These are phyloP conservation scores for Mucor mucedo DNA, from an alignment of 371 early-diverging fungal genomes.

Conservation along the genomic window DNA sequence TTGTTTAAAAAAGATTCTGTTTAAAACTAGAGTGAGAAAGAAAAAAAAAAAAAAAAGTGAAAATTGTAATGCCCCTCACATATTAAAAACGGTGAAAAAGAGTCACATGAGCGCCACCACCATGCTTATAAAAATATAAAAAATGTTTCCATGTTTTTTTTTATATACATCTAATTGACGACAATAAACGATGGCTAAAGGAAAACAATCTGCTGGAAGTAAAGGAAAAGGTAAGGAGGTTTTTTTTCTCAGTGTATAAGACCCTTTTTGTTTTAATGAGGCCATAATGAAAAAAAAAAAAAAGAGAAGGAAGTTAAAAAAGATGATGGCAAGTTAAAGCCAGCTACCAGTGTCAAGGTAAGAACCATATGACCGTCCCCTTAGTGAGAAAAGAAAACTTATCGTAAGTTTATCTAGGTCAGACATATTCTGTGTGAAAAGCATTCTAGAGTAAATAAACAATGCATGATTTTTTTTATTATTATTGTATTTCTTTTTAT, in stretches of 20 bases:
- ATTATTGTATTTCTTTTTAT: neutral
- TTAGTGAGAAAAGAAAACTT: neutral
- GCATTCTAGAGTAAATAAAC: conserved; percentile 61
- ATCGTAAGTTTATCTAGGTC: conserved; percentile 47
- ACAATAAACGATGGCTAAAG: conserved; percentile 44
- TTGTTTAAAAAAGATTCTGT: too few species aligned
- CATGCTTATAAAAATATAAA: too few species aligned
- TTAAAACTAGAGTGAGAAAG: neutral
- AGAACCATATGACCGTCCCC: neutral
- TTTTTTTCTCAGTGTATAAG: too few species aligned
- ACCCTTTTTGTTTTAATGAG: neutral
- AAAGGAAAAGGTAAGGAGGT: conserved; percentile 13
- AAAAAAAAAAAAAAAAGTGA: conserved; percentile 10
- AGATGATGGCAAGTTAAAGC: conserved; percentile 68
- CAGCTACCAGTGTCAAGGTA: conserved; percentile 77
- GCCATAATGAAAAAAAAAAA: neutral
- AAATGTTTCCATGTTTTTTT: too few species aligned
- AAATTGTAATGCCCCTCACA: neutral
- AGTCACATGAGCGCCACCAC: conserved; percentile 3
- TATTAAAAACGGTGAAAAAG: neutral
- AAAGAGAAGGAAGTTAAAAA: conserved; percentile 40
- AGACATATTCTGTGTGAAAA: conserved; percentile 90
- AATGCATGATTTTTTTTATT: conserved; percentile 6
- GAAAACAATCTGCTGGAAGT: conserved; percentile 48
- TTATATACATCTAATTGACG: neutral